Conservation (phyloP, 495 filamentous ascomycete species). For the Hypoxylon fuscum region DNA sequence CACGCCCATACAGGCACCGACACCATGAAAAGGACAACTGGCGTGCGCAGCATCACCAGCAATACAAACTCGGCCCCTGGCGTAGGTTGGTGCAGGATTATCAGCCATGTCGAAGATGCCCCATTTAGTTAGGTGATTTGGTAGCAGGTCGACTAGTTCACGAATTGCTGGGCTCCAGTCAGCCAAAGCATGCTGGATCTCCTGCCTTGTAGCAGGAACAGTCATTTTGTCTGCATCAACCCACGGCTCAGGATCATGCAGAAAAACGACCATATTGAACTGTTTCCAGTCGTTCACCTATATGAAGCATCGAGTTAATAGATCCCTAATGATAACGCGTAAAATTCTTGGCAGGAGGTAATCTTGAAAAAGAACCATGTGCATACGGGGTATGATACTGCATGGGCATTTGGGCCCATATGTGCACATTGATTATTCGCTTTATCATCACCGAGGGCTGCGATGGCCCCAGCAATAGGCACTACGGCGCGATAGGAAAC, state of each 20-base stretch:
- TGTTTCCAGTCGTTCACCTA: conserved; percentile 53
- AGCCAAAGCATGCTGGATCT: conserved; percentile 4
- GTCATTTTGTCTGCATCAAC: conserved; percentile 1
- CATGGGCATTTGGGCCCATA: neutral
- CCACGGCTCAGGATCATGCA: conserved; percentile 50
- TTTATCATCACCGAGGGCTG: conserved; percentile 33
- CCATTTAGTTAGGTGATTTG: conserved; percentile 48
- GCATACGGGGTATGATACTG: neutral
- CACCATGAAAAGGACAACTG: conserved; percentile 47
- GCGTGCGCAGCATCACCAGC: conserved; percentile 57
- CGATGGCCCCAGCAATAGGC: conserved; percentile 52
- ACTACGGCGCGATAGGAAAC: conserved; percentile 57
- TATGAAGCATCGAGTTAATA: too few species aligned
- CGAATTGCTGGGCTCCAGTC: conserved; percentile 29
- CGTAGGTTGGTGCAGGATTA: conserved; percentile 47
- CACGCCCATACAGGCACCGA: conserved; percentile 49
- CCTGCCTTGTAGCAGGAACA: neutral
- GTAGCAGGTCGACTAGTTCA: conserved; percentile 33
- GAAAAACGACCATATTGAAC: conserved; percentile 59
- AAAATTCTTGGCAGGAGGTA: too few species aligned
- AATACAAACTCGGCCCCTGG: conserved; percentile 40
- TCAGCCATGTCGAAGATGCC: conserved; percentile 50
- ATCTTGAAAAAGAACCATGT: neutral
- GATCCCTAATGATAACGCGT: too few species aligned
- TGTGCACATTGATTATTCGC: neutral